These are phyloP conservation scores for Podila minutissima DNA, from an alignment of 192 early-diverging fungal species.

Conservation along the genomic window DNA sequence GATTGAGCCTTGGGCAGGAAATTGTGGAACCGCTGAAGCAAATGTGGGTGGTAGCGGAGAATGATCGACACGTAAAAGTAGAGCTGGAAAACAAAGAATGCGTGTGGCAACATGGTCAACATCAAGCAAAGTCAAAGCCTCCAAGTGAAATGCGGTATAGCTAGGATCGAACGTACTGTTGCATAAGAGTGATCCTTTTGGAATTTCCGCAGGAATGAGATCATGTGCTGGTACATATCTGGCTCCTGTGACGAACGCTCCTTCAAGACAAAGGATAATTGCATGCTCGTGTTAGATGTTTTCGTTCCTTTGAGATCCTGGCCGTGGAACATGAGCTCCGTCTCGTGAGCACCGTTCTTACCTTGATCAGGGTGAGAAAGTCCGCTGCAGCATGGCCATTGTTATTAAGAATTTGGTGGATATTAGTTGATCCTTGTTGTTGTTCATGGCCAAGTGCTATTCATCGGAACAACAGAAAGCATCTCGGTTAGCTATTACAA, in stretches of 20 bases:
- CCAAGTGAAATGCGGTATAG: no score
- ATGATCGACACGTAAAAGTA: constrained; percentile 51
- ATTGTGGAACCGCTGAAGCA: constrained; percentile 44
- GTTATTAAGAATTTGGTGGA: constrained; percentile 9
- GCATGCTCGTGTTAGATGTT: background rate
- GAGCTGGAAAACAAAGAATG: constrained; percentile 11
- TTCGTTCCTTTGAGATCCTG: background rate
- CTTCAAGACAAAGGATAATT: constrained; percentile 1
- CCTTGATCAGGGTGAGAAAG: constrained; percentile 45
- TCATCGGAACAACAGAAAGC: background rate
- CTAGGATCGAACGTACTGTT: constrained; percentile 10
- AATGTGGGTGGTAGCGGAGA: constrained; percentile 40
- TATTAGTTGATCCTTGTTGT: constrained; percentile 1
- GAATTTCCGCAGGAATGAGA: constrained; percentile 41
- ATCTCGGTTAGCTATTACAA: background rate
- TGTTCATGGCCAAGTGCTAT: constrained; percentile 7
- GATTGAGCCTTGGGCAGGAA: constrained; percentile 28
- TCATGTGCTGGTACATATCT: constrained; percentile 50
- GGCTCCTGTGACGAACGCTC: constrained; percentile 41
- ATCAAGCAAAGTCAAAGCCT: background rate
- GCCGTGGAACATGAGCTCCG: background rate
- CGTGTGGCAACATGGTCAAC: background rate
- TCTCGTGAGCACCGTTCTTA: background rate
- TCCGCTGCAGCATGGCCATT: constrained; percentile 41
- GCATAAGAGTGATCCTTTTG: constrained; percentile 49